Conservation (phyloP, 306 rosid species). For the Gastrolobium villosum region DNA sequence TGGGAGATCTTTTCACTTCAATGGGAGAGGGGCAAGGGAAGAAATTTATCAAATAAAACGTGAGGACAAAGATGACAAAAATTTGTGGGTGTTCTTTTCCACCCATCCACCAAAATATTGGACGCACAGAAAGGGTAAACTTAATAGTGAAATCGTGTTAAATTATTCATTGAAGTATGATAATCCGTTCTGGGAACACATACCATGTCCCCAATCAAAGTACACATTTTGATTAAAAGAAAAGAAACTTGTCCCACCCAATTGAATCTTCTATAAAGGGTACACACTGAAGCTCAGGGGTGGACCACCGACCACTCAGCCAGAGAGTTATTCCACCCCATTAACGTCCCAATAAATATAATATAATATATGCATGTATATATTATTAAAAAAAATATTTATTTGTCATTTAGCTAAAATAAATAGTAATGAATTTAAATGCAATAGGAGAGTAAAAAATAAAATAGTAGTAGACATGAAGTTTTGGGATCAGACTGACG, state of each 20-base stretch:
- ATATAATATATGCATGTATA: no score
- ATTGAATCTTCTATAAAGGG: slow-evolving; percentile 53
- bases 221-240: slow-evolving; percentile 54
- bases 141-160: slow-evolving; percentile 46
- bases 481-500: slow-evolving; percentile 67
- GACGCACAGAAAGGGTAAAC: slow-evolving; percentile 39
- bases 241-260: slow-evolving; percentile 56
- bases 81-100: slow-evolving; percentile 43
- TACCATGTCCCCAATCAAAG: slow-evolving; percentile 55
- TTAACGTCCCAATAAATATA: slow-evolving; percentile 30
- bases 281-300: slow-evolving; percentile 45
- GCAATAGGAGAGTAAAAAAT: slow-evolving; percentile 11
- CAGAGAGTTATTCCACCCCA: slow-evolving; percentile 32
- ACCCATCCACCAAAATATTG: slow-evolving; percentile 41
- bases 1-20: slow-evolving; percentile 41
- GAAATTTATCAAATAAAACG: slow-evolving; percentile 16
- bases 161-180: slow-evolving; percentile 38
- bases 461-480: slow-evolving; percentile 34
- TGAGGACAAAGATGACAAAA: slow-evolving; percentile 44
- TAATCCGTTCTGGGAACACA: slow-evolving; percentile 56
- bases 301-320: slow-evolving; percentile 58
- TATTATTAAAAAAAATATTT: not conserved
- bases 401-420: slow-evolving; percentile 49
- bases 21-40: not conserved
- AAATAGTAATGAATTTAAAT: slow-evolving; percentile 30